Conservation (phyloP, 768 basidiomycete genomes). For the Tulasnella sp. region DNA sequence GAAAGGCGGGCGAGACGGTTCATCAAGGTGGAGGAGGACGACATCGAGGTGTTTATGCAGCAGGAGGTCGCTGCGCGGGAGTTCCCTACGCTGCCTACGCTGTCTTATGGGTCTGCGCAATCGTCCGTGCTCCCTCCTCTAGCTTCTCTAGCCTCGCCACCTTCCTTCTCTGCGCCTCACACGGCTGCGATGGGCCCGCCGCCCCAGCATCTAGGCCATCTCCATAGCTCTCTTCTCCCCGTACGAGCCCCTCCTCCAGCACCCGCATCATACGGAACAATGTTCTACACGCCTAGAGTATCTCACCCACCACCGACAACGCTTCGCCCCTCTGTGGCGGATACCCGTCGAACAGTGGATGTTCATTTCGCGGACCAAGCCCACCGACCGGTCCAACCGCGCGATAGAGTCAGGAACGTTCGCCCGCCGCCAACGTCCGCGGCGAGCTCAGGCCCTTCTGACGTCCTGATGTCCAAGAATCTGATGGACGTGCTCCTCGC, state of each 20-base stretch:
- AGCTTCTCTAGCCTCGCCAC: background rate
- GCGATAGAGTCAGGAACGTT: background rate
- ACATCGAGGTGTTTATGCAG: too few species aligned
- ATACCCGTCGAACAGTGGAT: background rate
- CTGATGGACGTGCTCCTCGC: constrained; percentile 2
- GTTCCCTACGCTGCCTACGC: background rate
- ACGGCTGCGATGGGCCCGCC: background rate
- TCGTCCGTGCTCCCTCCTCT: background rate
- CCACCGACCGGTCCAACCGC: background rate
- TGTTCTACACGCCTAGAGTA: background rate
- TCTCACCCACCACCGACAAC: background rate
- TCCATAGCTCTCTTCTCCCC: background rate
- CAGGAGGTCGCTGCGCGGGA: background rate
- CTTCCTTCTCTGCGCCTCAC: background rate
- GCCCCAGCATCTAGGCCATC: background rate
- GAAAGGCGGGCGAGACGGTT: background rate
- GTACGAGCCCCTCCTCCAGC: background rate
- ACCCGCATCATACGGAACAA: background rate
- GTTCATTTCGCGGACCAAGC: background rate
- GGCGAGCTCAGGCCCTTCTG: background rate
- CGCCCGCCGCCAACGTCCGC: background rate
- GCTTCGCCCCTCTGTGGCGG: background rate
- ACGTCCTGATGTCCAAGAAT: background rate
- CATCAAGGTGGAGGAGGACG: background rate
- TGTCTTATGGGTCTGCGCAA: background rate